These are phyloP conservation scores for Pulveroboletus ravenelii DNA, from an alignment of 768 basidiomycete species.

Conservation along the genomic window DNA sequence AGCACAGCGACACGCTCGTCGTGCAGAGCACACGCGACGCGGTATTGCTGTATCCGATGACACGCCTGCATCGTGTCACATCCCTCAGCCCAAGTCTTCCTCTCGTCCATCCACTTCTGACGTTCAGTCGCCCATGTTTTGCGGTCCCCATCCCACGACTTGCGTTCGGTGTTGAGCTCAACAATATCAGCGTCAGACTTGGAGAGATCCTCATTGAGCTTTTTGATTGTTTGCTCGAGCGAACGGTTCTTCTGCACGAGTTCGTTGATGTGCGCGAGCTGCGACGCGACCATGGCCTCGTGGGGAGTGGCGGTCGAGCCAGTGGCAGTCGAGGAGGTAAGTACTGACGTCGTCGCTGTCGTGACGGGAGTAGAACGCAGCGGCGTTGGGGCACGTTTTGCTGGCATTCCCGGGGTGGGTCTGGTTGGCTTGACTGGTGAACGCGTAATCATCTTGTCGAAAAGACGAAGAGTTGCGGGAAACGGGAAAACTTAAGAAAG, in stretches of 20 bases:
- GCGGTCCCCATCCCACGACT: constrained; percentile 24
- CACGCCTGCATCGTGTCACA: constrained; percentile 59
- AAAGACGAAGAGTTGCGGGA: not conserved
- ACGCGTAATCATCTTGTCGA: constrained; percentile 24
- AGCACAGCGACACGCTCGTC: constrained; percentile 47
- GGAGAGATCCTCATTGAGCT: constrained; percentile 46
- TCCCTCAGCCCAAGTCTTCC: constrained; percentile 55
- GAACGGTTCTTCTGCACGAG: constrained; percentile 65
- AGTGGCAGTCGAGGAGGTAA: constrained; percentile 26
- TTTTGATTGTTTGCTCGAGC: constrained; percentile 56
- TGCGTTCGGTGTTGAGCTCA: constrained; percentile 39
- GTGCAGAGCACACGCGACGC: constrained; percentile 50
- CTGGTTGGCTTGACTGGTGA: constrained; percentile 24
- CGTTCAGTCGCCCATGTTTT: constrained; percentile 20
- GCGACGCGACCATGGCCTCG: constrained; percentile 52
- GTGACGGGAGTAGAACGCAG: constrained; percentile 16
- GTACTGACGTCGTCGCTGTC: constrained; percentile 23
- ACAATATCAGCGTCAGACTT: constrained; percentile 28
- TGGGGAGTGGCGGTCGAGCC: constrained; percentile 31
- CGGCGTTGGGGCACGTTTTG: constrained; percentile 20
- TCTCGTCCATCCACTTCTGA: constrained; percentile 48
- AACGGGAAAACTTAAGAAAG: not conserved
- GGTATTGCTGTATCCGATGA: constrained; percentile 62
- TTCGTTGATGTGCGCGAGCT: constrained; percentile 67
- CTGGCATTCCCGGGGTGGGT: constrained; percentile 4